Evolutionary conservation across 2,329 filamentous ascomycete genomes (phyloP), one percentile per base, ranked within the genome.

Genomic region (Dothistroma septosporum): DNA sequence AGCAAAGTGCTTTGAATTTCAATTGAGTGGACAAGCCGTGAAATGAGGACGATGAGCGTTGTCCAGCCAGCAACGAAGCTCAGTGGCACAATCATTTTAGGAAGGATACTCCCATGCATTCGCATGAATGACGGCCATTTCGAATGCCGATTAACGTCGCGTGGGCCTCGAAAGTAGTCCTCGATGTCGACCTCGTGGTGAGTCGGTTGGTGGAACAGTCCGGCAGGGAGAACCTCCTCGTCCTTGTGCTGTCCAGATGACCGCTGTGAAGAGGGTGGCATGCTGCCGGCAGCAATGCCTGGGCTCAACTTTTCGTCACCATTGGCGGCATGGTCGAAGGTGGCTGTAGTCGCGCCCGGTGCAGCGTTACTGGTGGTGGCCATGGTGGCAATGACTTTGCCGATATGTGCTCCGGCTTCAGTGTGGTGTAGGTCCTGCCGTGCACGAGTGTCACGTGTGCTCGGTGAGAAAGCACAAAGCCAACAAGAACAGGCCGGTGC

Each of bases 51-150:
- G 63, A 92, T 85, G 37, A 81, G 73, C 1, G 87, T 87, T 0
- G 87, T 80, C 89, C 89, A 92, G 14, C 68, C 69, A 14, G 79
- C 83, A 33, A 91, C 79, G 61, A 87, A 80, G 11, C 82, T 9
- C 21, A 92, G 73, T 0, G 89, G 89, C 7, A 92, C 71, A 44
- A 92, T 84, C 82, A 92, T 85, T 70, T 89, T 87, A 12, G 89
- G 89, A 60, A 88, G 73, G 62, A 92, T 86, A 64, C 86, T 89
- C 68, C 89, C 89, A 73, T 91, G 88, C 77, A 92, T 81, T 61
- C 88, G 87, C 73, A 92, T 76, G 72, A 91, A 88, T 64, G 86
- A 83, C 19, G 89, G 89, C 82, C 88, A 87, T 80, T 90, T 91
- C 21, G 88, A 91, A 74, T 92, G 88, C 69, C 84, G 84, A 60